phyloP scores from a whole-genome alignment of 116 monocot genomes.

The Zostera marina region DNA sequence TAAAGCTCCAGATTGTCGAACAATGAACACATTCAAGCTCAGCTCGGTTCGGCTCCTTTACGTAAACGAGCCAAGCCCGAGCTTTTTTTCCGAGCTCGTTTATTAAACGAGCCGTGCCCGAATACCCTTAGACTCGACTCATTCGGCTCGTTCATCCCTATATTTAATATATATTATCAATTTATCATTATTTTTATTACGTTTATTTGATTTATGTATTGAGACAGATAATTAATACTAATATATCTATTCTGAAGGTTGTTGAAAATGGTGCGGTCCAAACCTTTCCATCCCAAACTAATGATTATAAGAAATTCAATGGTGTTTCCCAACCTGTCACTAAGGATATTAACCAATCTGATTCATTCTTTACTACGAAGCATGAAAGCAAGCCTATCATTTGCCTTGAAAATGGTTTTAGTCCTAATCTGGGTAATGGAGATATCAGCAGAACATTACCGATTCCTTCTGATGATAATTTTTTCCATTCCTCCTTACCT shows the following conservation, averaged over 20 bases:
- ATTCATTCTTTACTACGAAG: background rate
- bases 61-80: too few relatives aligned
- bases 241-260: conserved; percentile 3
- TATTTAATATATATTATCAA: too few relatives aligned
- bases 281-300: background rate
- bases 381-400: background rate
- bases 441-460: background rate
- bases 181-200: background rate
- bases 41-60: too few relatives aligned
- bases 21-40: too few relatives aligned
- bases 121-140: too few relatives aligned
- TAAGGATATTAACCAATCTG: background rate
- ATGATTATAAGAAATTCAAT: background rate
- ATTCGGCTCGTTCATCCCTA: too few relatives aligned
- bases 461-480: background rate
- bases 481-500: background rate
- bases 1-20: too few relatives aligned
- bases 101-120: too few relatives aligned
- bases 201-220: background rate
- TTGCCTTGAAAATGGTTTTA: background rate
- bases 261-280: background rate
- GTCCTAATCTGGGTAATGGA: background rate
- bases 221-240: background rate
- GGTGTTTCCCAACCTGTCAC: background rate
- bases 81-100: too few relatives aligned